Evolutionary conservation across 1,139 yeast species (phyloP).

Genomic region (Nematodospora anomalae): DNA sequence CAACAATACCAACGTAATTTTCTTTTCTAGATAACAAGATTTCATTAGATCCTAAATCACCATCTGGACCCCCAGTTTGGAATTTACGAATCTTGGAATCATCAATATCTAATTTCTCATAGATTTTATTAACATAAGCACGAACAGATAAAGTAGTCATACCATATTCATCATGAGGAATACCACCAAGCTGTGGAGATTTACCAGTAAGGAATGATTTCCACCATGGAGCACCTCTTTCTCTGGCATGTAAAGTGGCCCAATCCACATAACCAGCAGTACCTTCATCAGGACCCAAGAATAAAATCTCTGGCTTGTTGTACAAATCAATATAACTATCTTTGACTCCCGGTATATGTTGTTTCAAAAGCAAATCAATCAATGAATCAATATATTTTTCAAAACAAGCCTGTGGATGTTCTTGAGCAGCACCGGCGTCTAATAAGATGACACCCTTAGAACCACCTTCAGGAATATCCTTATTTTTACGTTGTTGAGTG

Average conservation of each 20-base stretch:
- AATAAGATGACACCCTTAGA: constrained; percentile 94
- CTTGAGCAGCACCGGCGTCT: constrained; percentile 79
- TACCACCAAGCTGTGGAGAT: constrained; percentile 89
- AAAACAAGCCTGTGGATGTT: constrained; percentile 81
- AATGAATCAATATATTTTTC: constrained; percentile 91
- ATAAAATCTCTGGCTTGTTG: constrained; percentile 82
- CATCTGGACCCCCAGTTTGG: constrained; percentile 99
- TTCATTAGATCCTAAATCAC: constrained; percentile 96
- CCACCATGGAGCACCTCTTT: constrained; percentile 98
- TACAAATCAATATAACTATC: constrained; percentile 85
- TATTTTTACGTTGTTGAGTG: constrained; percentile 95
- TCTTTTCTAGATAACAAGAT: constrained; percentile 81
- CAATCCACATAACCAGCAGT: constrained; percentile 94
- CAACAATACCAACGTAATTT: constrained; percentile 83
- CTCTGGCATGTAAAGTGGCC: constrained; percentile 96
- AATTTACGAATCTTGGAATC: constrained; percentile 64
- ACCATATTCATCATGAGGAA: constrained; percentile 97
- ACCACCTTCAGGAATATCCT: constrained; percentile 99
- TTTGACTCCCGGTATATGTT: constrained; percentile 71
- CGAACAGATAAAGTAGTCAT: constrained; percentile 96
- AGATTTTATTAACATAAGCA: constrained; percentile 86
- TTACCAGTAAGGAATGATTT: constrained; percentile 97
- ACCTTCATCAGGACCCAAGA: constrained; percentile 98
- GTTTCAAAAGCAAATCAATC: constrained; percentile 80
- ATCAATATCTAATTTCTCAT: constrained; percentile 70